A percentile compares a stretch with the other conserved stretches of the same genome.
These are phyloP conservation scores for Microdochium paspali DNA, from an alignment of 2,329 filamentous ascomycete genomes.

Conservation along the genomic window DNA sequence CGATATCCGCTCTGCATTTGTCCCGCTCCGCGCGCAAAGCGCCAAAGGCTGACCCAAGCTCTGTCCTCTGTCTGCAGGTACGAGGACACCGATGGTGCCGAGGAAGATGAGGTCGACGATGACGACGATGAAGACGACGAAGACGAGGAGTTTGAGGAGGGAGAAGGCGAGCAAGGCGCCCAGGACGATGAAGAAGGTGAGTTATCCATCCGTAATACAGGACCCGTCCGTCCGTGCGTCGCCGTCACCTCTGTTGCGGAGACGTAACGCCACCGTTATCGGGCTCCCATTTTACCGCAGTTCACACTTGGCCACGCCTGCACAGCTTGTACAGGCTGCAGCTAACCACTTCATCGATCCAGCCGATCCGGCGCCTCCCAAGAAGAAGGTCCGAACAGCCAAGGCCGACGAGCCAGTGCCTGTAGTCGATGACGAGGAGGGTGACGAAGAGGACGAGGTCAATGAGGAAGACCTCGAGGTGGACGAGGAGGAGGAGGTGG, in stretches of 20 bases:
- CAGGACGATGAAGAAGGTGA: neutral
- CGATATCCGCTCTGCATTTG: too few relatives aligned
- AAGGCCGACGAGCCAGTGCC: neutral
- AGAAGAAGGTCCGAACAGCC: neutral
- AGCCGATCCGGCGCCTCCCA: slow-evolving; percentile 1
- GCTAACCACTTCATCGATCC: neutral
- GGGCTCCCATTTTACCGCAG: too few relatives aligned
- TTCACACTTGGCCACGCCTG: too few relatives aligned
- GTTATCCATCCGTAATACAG: too few relatives aligned
- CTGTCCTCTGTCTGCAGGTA: too few relatives aligned
- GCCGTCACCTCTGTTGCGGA: too few relatives aligned
- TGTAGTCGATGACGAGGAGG: slow-evolving; percentile 4
- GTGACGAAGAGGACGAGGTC: slow-evolving; percentile 18
- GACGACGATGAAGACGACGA: slow-evolving; percentile 12
- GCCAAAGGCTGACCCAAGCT: neutral
- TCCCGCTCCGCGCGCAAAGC: too few relatives aligned
- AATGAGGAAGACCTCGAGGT: slow-evolving; percentile 12
- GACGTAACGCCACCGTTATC: too few relatives aligned
- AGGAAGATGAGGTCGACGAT: slow-evolving; percentile 19
- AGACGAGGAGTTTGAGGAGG: slow-evolving; percentile 2
- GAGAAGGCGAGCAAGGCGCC: slow-evolving; percentile 5
- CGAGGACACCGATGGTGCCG: slow-evolving; percentile 19
- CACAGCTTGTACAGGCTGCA: neutral
- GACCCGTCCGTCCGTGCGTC: too few relatives aligned
- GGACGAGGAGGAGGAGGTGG: slow-evolving; percentile 13